Conservation (phyloP, 495 filamentous ascomycete species). For the Neurospora sp. region DNA sequence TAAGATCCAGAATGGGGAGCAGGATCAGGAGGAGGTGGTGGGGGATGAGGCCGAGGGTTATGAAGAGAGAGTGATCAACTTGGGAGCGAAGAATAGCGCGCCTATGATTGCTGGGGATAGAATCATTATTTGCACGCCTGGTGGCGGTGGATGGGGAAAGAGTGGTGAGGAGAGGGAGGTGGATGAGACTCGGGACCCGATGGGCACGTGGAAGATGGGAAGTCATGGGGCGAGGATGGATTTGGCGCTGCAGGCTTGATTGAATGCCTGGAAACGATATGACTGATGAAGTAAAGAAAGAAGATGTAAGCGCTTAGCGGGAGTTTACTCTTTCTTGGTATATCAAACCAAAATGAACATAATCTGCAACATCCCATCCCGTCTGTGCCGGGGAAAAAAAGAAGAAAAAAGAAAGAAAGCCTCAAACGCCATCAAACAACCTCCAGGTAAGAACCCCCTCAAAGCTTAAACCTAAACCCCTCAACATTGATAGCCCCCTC, state of each 20-base stretch:
- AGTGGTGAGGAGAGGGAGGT: constrained; percentile 43
- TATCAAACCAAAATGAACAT: background rate
- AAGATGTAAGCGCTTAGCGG: background rate
- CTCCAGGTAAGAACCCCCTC: constrained; percentile 1
- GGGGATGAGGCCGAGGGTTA: constrained; percentile 28
- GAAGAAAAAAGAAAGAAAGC: background rate
- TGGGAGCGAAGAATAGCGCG: constrained; percentile 92
- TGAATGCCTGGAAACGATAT: background rate
- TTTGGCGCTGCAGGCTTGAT: constrained; percentile 35
- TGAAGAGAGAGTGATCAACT: constrained; percentile 64
- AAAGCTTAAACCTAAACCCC: constrained; percentile 57
- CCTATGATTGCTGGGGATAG: constrained; percentile 77
- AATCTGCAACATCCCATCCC: background rate
- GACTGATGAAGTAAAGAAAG: background rate
- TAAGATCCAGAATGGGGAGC: constrained; percentile 17
- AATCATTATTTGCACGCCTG: constrained; percentile 63
- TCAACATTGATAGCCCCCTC: constrained; percentile 43
- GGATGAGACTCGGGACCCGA: constrained; percentile 40
- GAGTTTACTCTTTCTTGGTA: background rate
- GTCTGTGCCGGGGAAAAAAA: background rate
- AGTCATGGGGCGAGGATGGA: constrained; percentile 47
- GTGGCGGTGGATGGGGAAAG: constrained; percentile 64
- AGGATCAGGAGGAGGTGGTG: constrained; percentile 20
- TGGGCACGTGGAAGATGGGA: constrained; percentile 49
- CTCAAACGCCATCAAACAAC: background rate